phyloP scores from a whole-genome alignment of 768 basidiomycete genomes.

The Leccinum boreale region DNA sequence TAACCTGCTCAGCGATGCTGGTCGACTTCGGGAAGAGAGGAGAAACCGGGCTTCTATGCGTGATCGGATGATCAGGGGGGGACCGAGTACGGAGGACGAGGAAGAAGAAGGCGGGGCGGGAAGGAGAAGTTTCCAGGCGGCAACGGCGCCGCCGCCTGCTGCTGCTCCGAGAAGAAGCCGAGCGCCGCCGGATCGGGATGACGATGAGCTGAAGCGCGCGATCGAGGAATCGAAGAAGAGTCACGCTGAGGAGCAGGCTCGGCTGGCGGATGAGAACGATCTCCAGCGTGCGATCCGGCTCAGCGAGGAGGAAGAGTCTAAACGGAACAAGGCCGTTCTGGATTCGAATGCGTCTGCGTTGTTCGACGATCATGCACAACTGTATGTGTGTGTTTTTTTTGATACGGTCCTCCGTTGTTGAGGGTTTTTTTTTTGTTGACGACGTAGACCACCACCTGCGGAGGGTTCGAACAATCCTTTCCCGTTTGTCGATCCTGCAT shows the following conservation, averaged over 20 bases:
- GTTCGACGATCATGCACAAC: conserved; percentile 83
- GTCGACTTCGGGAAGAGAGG: conserved; percentile 81
- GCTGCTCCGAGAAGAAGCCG: conserved; percentile 18
- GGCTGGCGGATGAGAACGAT: conserved; percentile 73
- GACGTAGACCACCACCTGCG: conserved; percentile 29
- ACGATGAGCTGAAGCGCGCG: conserved; percentile 81
- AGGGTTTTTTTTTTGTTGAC: neutral
- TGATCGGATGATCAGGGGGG: conserved; percentile 83
- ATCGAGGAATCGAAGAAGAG: conserved; percentile 87
- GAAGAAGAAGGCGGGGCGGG: conserved; percentile 12
- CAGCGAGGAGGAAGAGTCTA: conserved; percentile 88
- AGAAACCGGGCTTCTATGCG: conserved; percentile 86
- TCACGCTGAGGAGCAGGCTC: conserved; percentile 64
- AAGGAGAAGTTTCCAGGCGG: conserved; percentile 5
- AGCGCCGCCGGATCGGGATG: conserved; percentile 45
- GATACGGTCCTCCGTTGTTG: neutral
- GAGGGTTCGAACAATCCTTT: conserved; percentile 50
- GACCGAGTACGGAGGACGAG: conserved; percentile 37
- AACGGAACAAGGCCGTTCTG: conserved; percentile 64
- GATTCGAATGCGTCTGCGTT: conserved; percentile 70
- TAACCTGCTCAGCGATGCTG: conserved; percentile 84
- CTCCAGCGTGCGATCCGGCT: conserved; percentile 76
- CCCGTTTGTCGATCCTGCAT: conserved; percentile 58
- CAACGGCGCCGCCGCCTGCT: neutral
- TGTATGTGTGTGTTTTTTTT: conserved; percentile 50